Percentiles rank a stretch among this genome's conserved stretches.
phyloP scores from a whole-genome alignment of 345 rosid species.

The Gynandropsis gynandra region DNA sequence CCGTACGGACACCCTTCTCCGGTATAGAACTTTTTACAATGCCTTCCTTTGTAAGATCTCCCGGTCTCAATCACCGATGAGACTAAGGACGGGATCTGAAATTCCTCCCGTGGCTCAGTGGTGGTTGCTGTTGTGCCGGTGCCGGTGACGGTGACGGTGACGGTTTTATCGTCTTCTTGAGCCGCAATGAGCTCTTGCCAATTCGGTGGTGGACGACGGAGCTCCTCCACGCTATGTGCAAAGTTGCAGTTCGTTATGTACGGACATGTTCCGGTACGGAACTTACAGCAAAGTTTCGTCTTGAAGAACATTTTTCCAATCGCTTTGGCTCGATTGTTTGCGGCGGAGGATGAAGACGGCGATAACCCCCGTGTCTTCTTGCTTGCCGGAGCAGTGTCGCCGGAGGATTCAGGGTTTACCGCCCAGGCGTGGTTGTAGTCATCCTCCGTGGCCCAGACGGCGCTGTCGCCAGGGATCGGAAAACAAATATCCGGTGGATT shows the following conservation, averaged over 20 bases:
- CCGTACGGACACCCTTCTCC: conserved; percentile 90
- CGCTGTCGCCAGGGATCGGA: conserved; percentile 44
- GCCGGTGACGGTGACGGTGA: neutral
- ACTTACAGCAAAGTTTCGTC: conserved; percentile 81
- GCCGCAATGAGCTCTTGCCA: conserved; percentile 76
- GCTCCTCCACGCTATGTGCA: conserved; percentile 87
- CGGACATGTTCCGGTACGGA: conserved; percentile 68
- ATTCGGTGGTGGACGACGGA: conserved; percentile 66
- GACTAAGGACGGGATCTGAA: conserved; percentile 52
- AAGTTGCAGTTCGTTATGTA: conserved; percentile 64
- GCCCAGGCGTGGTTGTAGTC: conserved; percentile 67
- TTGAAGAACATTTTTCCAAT: conserved; percentile 79
- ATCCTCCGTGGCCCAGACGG: conserved; percentile 89
- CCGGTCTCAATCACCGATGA: conserved; percentile 42
- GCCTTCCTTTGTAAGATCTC: conserved; percentile 41
- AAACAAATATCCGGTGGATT: conserved; percentile 51
- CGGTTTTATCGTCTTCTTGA: conserved; percentile 46
- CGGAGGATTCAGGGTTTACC: conserved; percentile 28
- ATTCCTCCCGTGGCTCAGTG: conserved; percentile 46
- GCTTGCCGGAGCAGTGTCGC: conserved; percentile 40
- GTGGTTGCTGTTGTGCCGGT: too few species aligned
- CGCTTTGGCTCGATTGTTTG: conserved; percentile 34
- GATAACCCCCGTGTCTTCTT: conserved; percentile 54
- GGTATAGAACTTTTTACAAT: conserved; percentile 73
- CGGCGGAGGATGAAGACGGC: conserved; percentile 34